A percentile compares a stretch with the other conserved stretches of the same genome.
These are phyloP conservation scores for Pichia exigua DNA, from an alignment of 805 yeast species.

Conservation along the genomic window DNA sequence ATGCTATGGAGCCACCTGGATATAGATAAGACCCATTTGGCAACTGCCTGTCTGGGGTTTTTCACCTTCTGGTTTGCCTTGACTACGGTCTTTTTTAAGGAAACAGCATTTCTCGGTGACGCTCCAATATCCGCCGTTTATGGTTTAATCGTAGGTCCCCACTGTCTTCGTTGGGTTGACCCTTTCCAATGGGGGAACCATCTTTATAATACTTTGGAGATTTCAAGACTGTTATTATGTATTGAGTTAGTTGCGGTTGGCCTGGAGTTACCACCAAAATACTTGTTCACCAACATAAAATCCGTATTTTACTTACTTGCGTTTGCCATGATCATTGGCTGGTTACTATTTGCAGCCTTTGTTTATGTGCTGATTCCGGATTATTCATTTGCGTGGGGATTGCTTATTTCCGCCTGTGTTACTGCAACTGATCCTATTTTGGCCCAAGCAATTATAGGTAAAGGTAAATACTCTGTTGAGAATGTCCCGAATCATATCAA, in stretches of 20 bases:
- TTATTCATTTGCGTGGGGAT: conserved; percentile 43
- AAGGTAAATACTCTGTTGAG: conserved; percentile 53
- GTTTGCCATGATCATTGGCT: conserved; percentile 65
- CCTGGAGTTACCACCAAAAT: conserved; percentile 59
- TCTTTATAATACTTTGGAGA: conserved; percentile 44
- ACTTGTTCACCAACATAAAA: conserved; percentile 46
- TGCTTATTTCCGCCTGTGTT: conserved; percentile 59
- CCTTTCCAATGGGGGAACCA: conserved; percentile 48
- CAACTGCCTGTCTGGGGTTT: conserved; percentile 55
- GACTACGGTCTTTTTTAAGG: conserved; percentile 48
- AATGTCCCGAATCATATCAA: conserved; percentile 52
- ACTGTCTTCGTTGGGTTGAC: conserved; percentile 47
- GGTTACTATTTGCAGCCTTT: conserved; percentile 56
- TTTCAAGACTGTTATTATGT: conserved; percentile 54
- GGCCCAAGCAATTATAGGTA: conserved; percentile 63
- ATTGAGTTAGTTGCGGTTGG: conserved; percentile 65
- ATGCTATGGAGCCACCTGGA: conserved; percentile 27
- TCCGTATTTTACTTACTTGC: conserved; percentile 44
- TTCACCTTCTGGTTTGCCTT: conserved; percentile 49
- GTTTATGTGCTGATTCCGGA: conserved; percentile 54
- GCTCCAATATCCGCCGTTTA: conserved; percentile 55
- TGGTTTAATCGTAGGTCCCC: conserved; percentile 53
- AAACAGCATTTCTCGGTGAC: conserved; percentile 52
- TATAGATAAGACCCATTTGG: conserved; percentile 27
- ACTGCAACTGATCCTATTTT: conserved; percentile 73